Base-by-base conservation (phyloP, 2,329 filamentous ascomycete species). In the Neofusicoccum umdonicola region DNA sequence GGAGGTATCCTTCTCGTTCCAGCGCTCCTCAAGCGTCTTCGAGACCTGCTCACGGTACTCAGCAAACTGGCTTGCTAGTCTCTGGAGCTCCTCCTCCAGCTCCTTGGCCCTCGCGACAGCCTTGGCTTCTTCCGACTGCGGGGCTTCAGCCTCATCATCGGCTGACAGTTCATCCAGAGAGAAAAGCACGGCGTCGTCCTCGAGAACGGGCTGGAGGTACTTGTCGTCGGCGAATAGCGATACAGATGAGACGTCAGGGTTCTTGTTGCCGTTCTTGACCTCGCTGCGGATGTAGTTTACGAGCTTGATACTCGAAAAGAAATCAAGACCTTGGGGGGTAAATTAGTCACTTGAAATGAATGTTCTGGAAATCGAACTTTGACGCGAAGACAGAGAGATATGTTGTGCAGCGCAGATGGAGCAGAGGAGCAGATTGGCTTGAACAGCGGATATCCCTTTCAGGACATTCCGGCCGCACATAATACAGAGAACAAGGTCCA, bases 171-270 rank as follows among this genome's bases (percentile, higher is more conserved):
- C 95, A 68, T 96, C 94, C 19, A 99, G 82, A 64, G 87, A 91
- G 74, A 96, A 93, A 37, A 99, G 86, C 62, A 98, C 81, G 3
- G 93, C 91, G 75, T 99, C 95, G 69, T 97, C 92, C 65, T 95
- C 89, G 7, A 99, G 79, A 3, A 93, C 88, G 0, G 95, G 95
- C 73, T 90, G 90, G 65, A 99, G 82, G 73, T 88, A 96, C 68
- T 85, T 84, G 68, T 98, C 94, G 67, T 92, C 87, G n/a, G 87
- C 83, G 67, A 97, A 88, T 31, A 87, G 82, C 2, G 82, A 79
- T 41, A 81, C 80, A 2, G 86, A 82, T 65, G 91, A 87, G 48
- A 89, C 78, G 65, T 85, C 82, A 0, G 87, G 86, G 3, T 74
- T 73, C 3, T 73, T 70, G 47, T 74, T 75, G 8, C 77, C 77